A percentile compares a stretch with the other conserved stretches of the same genome.
phyloP scores from a whole-genome alignment of 345 rosid species.

The Combretum micranthum region DNA sequence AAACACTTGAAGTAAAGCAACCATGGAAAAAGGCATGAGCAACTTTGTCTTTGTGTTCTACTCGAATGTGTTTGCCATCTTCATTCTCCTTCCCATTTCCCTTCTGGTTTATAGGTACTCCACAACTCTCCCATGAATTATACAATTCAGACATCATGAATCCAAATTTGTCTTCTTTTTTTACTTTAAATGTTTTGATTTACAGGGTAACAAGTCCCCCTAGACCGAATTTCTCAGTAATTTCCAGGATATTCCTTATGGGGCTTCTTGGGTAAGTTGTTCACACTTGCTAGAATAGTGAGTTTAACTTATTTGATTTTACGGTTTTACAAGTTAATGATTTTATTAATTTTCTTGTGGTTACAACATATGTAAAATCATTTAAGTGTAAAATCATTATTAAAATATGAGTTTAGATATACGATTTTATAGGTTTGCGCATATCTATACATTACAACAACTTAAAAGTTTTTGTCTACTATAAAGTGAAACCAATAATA shows the following conservation, averaged over 20 bases:
- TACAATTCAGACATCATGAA: background rate
- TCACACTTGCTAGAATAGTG: too few relatives aligned
- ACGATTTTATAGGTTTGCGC: too few relatives aligned
- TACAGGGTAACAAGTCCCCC: slow-evolving; percentile 20
- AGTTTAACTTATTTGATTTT: too few relatives aligned
- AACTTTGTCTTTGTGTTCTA: slow-evolving; percentile 23
- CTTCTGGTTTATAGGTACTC: slow-evolving; percentile 25
- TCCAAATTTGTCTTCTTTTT: background rate
- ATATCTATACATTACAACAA: too few relatives aligned
- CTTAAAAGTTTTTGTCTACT: background rate
- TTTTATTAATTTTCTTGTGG: too few relatives aligned
- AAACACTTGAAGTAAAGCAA: slow-evolving; percentile 27
- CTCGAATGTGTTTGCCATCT: slow-evolving; percentile 18
- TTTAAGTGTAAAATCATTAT: too few relatives aligned
- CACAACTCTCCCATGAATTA: background rate
- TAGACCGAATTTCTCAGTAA: slow-evolving; percentile 11
- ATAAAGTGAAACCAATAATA: background rate
- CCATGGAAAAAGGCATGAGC: slow-evolving; percentile 27
- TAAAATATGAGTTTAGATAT: too few relatives aligned
- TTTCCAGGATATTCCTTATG: slow-evolving; percentile 22
- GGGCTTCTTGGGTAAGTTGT: slow-evolving; percentile 16
- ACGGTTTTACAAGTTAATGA: too few relatives aligned
- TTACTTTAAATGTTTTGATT: background rate
- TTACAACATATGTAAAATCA: too few relatives aligned
- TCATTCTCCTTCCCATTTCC: slow-evolving; percentile 22